Conservation (phyloP, 2,329 filamentous ascomycete genomes). For the Corniculantispora saksenae region DNA sequence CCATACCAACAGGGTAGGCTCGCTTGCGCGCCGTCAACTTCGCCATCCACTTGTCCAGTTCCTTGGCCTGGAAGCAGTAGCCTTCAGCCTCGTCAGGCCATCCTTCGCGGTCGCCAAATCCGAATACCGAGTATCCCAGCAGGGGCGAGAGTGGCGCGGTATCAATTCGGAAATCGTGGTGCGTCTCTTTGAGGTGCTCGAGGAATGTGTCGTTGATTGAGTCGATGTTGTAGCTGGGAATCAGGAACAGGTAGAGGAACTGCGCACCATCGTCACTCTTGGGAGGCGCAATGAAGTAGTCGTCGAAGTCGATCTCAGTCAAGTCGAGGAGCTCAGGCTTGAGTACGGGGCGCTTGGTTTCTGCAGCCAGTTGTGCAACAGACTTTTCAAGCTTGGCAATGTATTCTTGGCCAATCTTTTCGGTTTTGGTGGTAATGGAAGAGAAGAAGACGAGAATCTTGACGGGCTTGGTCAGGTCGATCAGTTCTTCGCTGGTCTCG, state of each 20-base stretch:
- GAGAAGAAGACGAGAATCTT: slow-evolving; percentile 86
- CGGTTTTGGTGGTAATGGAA: slow-evolving; percentile 81
- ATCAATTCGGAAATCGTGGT: slow-evolving; percentile 95
- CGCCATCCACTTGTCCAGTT: slow-evolving; percentile 96
- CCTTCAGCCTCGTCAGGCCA: slow-evolving; percentile 91
- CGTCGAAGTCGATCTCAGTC: slow-evolving; percentile 86
- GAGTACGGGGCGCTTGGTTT: slow-evolving; percentile 42
- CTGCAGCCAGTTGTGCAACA: slow-evolving; percentile 50
- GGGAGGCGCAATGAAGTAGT: slow-evolving; percentile 81
- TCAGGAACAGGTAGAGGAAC: slow-evolving; percentile 79
- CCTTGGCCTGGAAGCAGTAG: slow-evolving; percentile 88
- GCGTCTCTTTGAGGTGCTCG: slow-evolving; percentile 84
- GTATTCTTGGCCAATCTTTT: slow-evolving; percentile 68
- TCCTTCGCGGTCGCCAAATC: slow-evolving; percentile 85
- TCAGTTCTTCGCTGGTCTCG: slow-evolving; percentile 27
- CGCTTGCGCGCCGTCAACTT: slow-evolving; percentile 83
- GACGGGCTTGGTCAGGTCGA: slow-evolving; percentile 48
- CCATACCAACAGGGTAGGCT: slow-evolving; percentile 86
- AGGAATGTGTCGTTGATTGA: slow-evolving; percentile 86
- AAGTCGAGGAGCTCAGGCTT: slow-evolving; percentile 73
- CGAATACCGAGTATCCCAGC: slow-evolving; percentile 89
- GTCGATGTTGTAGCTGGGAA: slow-evolving; percentile 95
- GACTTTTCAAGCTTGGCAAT: slow-evolving; percentile 54
- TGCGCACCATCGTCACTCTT: slow-evolving; percentile 58
- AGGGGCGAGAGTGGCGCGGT: slow-evolving; percentile 76